Conservation (phyloP, 208 protist species). For the Trichomonas gallinae region DNA sequence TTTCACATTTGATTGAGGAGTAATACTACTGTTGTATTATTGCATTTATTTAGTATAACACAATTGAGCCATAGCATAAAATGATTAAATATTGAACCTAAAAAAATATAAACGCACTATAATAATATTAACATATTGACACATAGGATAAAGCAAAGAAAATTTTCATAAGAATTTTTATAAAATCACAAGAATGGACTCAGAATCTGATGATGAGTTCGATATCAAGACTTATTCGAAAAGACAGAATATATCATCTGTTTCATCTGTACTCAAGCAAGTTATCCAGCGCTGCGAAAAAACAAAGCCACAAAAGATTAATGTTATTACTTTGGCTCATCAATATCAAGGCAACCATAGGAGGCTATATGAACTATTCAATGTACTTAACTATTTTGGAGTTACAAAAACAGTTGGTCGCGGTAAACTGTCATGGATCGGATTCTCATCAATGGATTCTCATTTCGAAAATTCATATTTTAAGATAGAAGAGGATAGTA, state of each 20-base stretch:
- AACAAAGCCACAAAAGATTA: background rate
- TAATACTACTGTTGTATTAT: too few species aligned
- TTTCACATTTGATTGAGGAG: too few species aligned
- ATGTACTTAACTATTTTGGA: background rate
- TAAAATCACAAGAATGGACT: background rate
- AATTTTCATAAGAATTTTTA: too few species aligned
- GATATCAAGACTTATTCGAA: background rate
- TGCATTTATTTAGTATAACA: too few species aligned
- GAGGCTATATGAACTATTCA: background rate
- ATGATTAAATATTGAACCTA: too few species aligned
- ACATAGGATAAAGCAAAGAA: too few species aligned
- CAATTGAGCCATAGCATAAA: too few species aligned
- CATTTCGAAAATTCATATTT: background rate
- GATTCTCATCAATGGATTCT: background rate
- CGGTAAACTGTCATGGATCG: background rate
- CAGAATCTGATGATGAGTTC: background rate
- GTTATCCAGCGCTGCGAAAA: background rate
- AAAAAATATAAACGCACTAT: too few species aligned
- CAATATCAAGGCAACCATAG: background rate
- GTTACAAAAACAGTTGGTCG: background rate
- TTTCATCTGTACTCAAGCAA: background rate
- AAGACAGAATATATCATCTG: background rate
- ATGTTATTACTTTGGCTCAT: background rate
- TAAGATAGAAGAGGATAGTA: background rate
- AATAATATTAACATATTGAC: too few species aligned